Evolutionary conservation across 2,329 filamentous ascomycete genomes (phyloP).

Genomic region (Diaporthe humulicola): DNA sequence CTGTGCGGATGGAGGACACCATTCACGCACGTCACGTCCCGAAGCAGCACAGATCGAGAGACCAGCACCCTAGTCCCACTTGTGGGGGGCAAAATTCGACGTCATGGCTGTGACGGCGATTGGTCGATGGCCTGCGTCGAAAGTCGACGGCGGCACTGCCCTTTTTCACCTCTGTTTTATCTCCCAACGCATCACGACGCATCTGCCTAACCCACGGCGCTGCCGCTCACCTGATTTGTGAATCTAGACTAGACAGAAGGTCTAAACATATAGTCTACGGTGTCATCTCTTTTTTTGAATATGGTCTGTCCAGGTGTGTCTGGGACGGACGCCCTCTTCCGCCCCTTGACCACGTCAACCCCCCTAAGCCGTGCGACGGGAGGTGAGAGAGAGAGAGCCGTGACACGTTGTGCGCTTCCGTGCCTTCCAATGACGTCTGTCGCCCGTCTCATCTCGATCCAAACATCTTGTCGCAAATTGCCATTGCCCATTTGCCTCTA

Average conservation of each 20-base stretch:
- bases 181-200: no score
- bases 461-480: not conserved
- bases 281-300: conserved; percentile 7
- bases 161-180: not conserved
- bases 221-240: not conserved
- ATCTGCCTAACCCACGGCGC: no score
- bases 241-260: not conserved
- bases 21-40: not conserved
- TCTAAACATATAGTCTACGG: not conserved
- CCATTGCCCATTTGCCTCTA: not conserved
- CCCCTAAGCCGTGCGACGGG: not conserved
- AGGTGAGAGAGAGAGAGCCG: not conserved
- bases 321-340: not conserved
- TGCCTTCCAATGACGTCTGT: not conserved
- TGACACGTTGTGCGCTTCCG: not conserved
- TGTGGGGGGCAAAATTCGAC: conserved; percentile 2
- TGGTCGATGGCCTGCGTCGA: not conserved
- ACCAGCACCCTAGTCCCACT: not conserved
- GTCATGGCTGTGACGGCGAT: not conserved
- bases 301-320: not conserved
- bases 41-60: not conserved
- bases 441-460: conserved; percentile 8
- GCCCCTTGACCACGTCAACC: not conserved
- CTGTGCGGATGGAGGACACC: not conserved
- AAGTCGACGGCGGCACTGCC: not conserved